Evolutionary conservation across 2,329 filamentous ascomycete species (phyloP), one percentile per base, ranked within the genome.

Genomic region (Cladosporium phlei): DNA sequence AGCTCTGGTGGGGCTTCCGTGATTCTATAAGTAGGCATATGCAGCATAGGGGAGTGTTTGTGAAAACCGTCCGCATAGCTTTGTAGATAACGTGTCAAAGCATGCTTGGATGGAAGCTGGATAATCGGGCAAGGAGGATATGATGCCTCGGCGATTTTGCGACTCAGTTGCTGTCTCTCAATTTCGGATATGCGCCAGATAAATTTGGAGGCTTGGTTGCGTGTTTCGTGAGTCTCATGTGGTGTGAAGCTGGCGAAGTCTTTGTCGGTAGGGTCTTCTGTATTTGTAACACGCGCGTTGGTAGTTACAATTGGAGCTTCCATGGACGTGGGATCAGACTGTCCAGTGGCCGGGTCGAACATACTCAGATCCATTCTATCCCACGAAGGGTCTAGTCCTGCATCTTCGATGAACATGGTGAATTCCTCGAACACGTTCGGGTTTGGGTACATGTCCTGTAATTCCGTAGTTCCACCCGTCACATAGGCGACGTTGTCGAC

Each of bases 11-110:
- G 60, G 8, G 60, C 62, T 29, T 54, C 55, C 28, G 56, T 58
- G 11, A 60, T 58, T 25, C 59, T 55, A 30, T 61, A 66, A 7
- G 60, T 66, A 4, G 62, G 59, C 29, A 52, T 50, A 32, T 66
- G 61, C 11, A 66, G 60, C 45, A 64, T 63, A 1, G 62, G 62
- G 12, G 63, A 61, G 40, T 65, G 62, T 9, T 58, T 59, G 12
- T 65, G 61, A 30, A 63, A 66, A 17, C 22, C 28, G 16, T 43
- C 39, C 7, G 32, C 24, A 35, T 44, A 48, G 24, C 32, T 25
- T 29, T 48, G 38, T n/a, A 48, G 21, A 33, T 48, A 48, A 11
- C 46, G 38, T 1, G 46, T 38, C n/a, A 48, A 16, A 6, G 46
- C 39, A 16, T 28, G 39, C 6, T 35, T 34, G 28, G 38, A 44